phyloP scores from a whole-genome alignment of 306 rosid species.

The Carpinus viminea region DNA sequence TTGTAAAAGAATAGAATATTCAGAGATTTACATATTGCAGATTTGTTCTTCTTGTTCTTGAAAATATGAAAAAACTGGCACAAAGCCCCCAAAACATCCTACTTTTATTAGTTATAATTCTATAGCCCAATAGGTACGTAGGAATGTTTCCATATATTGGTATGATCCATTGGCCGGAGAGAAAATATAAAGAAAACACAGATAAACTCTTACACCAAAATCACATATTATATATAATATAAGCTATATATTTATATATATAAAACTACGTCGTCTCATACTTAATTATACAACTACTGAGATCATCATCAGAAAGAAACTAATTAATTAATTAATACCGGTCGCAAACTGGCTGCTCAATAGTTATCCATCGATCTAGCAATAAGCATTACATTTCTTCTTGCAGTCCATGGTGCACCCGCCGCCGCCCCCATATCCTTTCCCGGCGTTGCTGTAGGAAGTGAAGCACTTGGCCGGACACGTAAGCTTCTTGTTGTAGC shows the following conservation, averaged over 20 bases:
- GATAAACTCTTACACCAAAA: background rate
- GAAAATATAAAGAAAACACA: background rate
- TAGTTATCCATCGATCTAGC: constrained; percentile 33
- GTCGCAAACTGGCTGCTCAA: background rate
- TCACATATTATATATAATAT: background rate
- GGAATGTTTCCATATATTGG: background rate
- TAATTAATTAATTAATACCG: constrained; percentile 11
- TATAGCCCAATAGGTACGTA: background rate
- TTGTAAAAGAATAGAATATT: no score
- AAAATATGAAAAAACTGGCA: no score
- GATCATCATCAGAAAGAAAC: background rate
- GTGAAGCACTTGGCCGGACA: constrained; percentile 95
- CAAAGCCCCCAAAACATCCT: background rate
- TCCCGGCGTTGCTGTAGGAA: constrained; percentile 82
- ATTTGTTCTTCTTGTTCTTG: no score
- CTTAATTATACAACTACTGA: background rate
- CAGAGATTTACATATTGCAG: no score
- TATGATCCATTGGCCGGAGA: no score
- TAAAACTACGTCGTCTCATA: background rate
- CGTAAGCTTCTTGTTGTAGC: constrained; percentile 73
- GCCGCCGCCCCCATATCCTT: constrained; percentile 87
- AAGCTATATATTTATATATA: background rate
- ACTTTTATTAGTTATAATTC: background rate
- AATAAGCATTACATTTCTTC: constrained; percentile 72
- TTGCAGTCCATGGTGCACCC: constrained; percentile 92